Evolutionary conservation across 164 flowering plant genomes (phyloP).

Genomic region (Magnolia kwangsiensis): DNA sequence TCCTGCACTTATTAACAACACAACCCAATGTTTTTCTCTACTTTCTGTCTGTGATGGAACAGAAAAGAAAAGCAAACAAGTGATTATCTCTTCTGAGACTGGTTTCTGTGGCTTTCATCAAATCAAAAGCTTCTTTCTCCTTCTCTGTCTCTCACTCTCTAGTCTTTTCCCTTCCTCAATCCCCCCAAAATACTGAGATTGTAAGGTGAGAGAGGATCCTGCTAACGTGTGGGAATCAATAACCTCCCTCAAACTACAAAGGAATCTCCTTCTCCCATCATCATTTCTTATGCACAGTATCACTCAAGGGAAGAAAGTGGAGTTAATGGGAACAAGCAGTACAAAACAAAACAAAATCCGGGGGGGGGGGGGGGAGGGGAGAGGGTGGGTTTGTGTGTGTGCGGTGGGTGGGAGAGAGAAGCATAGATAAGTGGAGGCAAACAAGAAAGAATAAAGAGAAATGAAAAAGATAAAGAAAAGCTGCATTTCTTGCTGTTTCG

Average conservation of each 20-base stretch:
- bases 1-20: slow-evolving; percentile 1
- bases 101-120: background rate
- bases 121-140: background rate
- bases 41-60: background rate
- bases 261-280: slow-evolving; percentile 20
- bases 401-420: background rate
- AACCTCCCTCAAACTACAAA: slow-evolving; percentile 20
- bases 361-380: too few relatives aligned
- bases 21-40: background rate
- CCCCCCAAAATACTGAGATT: slow-evolving; percentile 13
- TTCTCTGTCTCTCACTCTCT: background rate
- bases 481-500: slow-evolving; percentile 22
- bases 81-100: background rate
- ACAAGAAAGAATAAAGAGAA: background rate
- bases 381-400: too few relatives aligned
- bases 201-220: slow-evolving; percentile 10
- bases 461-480: slow-evolving; percentile 18
- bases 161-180: slow-evolving; percentile 5
- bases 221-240: slow-evolving; percentile 23
- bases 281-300: slow-evolving; percentile 15
- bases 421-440: background rate
- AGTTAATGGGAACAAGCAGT: slow-evolving; percentile 20
- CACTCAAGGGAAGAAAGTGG: slow-evolving; percentile 9
- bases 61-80: background rate
- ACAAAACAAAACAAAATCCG: slow-evolving; percentile 15